A percentile compares a stretch with the other conserved stretches of the same genome.
These are phyloP conservation scores for Penicillium vulpinum DNA, from an alignment of 2,329 filamentous ascomycete genomes.

Conservation along the genomic window DNA sequence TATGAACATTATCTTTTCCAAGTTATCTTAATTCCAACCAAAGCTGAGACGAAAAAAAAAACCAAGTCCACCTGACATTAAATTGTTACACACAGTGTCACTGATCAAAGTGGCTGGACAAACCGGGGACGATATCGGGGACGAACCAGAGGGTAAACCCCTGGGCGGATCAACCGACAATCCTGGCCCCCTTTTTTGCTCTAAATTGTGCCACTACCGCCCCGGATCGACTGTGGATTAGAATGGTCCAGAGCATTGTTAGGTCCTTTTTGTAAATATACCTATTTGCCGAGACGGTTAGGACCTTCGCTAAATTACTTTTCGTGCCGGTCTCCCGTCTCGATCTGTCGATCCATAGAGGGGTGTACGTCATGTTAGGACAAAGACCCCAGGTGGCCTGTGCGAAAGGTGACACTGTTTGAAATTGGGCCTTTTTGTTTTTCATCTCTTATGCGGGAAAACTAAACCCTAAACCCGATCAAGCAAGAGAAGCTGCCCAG, in stretches of 20 bases:
- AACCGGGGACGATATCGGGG: constrained; percentile 2
- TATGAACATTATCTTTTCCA: no score
- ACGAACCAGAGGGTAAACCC: constrained; percentile 20
- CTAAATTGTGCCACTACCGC: constrained; percentile 26
- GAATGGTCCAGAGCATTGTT: constrained; percentile 5
- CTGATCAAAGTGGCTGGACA: background rate
- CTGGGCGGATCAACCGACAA: constrained; percentile 36
- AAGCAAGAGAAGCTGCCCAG: background rate
- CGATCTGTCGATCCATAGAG: constrained; percentile 10
- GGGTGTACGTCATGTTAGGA: constrained; percentile 17
- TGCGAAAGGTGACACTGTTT: constrained; percentile 17
- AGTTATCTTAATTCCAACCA: constrained; percentile 1
- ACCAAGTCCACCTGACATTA: background rate
- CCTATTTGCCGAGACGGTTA: background rate
- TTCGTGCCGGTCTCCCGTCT: constrained; percentile 7
- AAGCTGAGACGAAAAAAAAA: constrained; percentile 7
- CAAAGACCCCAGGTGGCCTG: constrained; percentile 15
- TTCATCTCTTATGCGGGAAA: constrained; percentile 1
- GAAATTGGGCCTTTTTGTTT: constrained; percentile 13
- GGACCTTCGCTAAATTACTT: background rate
- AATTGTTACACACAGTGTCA: background rate
- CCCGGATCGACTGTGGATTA: constrained; percentile 26
- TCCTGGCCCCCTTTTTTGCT: constrained; percentile 16
- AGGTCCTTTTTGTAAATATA: background rate
- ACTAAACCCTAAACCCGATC: constrained; percentile 1